Percentiles rank a stretch among this genome's conserved stretches.
Evolutionary conservation across 805 yeast genomes (phyloP).

Genomic region (Candida ponderosae): DNA sequence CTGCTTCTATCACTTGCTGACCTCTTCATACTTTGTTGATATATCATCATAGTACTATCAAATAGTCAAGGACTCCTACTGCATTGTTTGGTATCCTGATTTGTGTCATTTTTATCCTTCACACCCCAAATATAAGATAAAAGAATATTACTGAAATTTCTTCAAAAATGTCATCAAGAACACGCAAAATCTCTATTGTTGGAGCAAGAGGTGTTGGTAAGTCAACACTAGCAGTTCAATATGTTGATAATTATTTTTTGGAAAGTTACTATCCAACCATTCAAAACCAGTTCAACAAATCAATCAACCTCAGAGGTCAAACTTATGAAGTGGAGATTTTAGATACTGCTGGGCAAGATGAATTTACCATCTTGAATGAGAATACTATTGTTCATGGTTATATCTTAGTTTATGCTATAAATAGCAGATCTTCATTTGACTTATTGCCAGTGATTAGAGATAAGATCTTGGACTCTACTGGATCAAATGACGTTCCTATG

Average conservation of each 20-base stretch:
- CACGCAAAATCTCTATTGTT: conserved; percentile 76
- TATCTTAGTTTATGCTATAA: conserved; percentile 73
- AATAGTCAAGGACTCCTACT: too few species aligned
- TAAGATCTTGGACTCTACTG: conserved; percentile 68
- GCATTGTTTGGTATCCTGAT: too few species aligned
- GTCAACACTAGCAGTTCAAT: conserved; percentile 77
- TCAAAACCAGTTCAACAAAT: conserved; percentile 75
- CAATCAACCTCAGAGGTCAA: conserved; percentile 58
- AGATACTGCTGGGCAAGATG: conserved; percentile 94
- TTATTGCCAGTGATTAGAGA: conserved; percentile 71
- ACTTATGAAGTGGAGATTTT: conserved; percentile 77
- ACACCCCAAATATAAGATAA: too few species aligned
- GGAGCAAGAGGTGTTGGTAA: conserved; percentile 88
- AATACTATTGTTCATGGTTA: conserved; percentile 79
- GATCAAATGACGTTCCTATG: conserved; percentile 66
- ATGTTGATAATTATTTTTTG: conserved; percentile 81
- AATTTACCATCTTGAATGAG: conserved; percentile 72
- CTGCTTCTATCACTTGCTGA: too few species aligned
- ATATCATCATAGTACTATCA: too few species aligned
- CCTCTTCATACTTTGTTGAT: too few species aligned
- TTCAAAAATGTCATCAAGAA: conserved; percentile 19
- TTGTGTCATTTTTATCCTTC: too few species aligned
- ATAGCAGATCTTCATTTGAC: conserved; percentile 71
- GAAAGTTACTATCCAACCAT: conserved; percentile 89
- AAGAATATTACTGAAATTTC: too few species aligned